A percentile compares a stretch with the other conserved stretches of the same genome.
Evolutionary conservation across 2,329 filamentous ascomycete genomes (phyloP).

Genomic region (Verticillium tricorpus): DNA sequence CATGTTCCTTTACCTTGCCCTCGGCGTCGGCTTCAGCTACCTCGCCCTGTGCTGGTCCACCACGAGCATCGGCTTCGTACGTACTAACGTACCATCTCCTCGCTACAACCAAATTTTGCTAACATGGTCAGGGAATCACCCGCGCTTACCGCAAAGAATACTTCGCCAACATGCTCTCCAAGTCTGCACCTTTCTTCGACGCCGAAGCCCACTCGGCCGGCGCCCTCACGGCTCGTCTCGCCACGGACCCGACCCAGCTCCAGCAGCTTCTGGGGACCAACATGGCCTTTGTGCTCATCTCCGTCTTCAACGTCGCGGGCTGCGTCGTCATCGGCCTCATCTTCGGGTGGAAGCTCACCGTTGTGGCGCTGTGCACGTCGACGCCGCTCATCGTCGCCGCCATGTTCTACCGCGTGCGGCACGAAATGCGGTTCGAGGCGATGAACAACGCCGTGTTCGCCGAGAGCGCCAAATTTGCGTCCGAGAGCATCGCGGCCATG

Average conservation of each 20-base stretch:
- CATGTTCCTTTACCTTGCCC: conserved; percentile 25
- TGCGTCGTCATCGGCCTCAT: conserved; percentile 22
- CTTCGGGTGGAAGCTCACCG: conserved; percentile 31
- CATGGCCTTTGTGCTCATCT: conserved; percentile 21
- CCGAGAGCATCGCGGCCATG: conserved; percentile 58
- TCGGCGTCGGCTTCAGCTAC: conserved; percentile 21
- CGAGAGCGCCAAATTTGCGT: conserved; percentile 58
- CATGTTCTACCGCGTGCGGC: conserved; percentile 33
- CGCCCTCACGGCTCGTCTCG: conserved; percentile 18
- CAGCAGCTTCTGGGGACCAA: conserved; percentile 27
- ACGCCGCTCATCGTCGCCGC: conserved; percentile 28
- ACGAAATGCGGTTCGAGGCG: conserved; percentile 51
- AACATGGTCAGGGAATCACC: neutral
- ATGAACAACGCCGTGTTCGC: conserved; percentile 54
- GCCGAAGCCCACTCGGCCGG: conserved; percentile 22
- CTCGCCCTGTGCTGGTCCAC: conserved; percentile 18
- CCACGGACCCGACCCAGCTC: conserved; percentile 24
- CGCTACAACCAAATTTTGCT: neutral
- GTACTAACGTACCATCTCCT: neutral
- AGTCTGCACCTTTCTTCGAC: conserved; percentile 24
- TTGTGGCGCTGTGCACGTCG: conserved; percentile 30
- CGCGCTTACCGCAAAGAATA: conserved; percentile 14
- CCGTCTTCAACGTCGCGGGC: conserved; percentile 23
- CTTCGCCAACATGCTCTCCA: conserved; percentile 21
- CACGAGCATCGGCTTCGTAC: neutral